Evolutionary conservation across 2,329 filamentous ascomycete genomes (phyloP), one percentile per base, ranked within the genome.

Genomic region (Furcasterigmium furcatum): DNA sequence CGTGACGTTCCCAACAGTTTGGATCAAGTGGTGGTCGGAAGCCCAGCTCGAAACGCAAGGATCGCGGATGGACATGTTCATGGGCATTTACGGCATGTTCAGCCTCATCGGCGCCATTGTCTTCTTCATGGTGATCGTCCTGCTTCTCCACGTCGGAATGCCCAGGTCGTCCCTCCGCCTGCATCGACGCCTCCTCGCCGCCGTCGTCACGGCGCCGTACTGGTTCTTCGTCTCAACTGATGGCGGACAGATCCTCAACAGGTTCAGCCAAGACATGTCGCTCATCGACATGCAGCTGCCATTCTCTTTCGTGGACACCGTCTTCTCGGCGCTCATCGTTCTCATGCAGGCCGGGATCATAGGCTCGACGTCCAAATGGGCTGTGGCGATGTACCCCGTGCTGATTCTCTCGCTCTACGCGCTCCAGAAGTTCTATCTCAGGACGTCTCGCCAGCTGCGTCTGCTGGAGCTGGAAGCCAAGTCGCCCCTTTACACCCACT

Each of bases 391-490:
- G 34, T 36, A 47, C 58, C 6, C 59, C 60, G 3, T 48, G 61
- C 36, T 57, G 16, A 18, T 53, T 14, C 19, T 51, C 5, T 29
- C 49, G 2, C 46, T 66, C 4, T 67, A 59, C 42, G 12, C 55
- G 4, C 43, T 65, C 7, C 67, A 71, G 45, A 59, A 58, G 9
- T 62, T 60, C 16, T 72, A 72, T 44, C 60, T 73, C 0, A 60
- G 62, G 14, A 73, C 70, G 1, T 73, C 70, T 1, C 58, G 70
- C 1, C 70, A 73, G 41, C 49, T 73, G 2, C 63, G 70, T 4
- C 52, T 69, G 3, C 55, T 73, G 2, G 68, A 73, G 19, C 59
- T 73, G 1, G 69, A 73, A 48, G 60, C 64, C 5, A 71, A 70
- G 41, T 60, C 61, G 1, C 68, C 68, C 1, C 47, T 72, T 0